phyloP scores from a whole-genome alignment of 2,329 filamentous ascomycete species.

The Colletotrichum neosansevieriae region DNA sequence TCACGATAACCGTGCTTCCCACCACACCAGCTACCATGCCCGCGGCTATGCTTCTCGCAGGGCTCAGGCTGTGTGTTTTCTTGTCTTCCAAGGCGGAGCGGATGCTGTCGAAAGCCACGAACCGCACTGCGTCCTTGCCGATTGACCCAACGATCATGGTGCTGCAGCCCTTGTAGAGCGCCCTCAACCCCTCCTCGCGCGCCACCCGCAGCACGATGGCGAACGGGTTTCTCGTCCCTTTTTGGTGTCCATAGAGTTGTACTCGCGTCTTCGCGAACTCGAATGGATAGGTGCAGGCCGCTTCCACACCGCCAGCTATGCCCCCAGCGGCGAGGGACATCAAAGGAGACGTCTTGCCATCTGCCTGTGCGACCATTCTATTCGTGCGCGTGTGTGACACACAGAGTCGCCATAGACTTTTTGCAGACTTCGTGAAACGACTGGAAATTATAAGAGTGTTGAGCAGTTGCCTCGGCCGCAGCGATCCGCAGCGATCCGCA shows the following conservation, averaged over 20 bases:
- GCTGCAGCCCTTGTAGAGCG: constrained; percentile 33
- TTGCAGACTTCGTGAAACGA: too few species aligned
- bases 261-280: constrained; percentile 33
- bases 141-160: constrained; percentile 31
- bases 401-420: too few species aligned
- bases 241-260: constrained; percentile 29
- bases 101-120: constrained; percentile 33
- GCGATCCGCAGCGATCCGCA: too few species aligned
- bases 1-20: constrained; percentile 29
- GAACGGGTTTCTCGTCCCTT: constrained; percentile 23
- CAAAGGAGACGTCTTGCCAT: constrained; percentile 26
- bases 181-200: constrained; percentile 12
- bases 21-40: constrained; percentile 24
- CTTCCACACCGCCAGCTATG: constrained; percentile 30
- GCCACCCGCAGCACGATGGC: constrained; percentile 28
- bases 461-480: too few species aligned
- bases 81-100: constrained; percentile 15
- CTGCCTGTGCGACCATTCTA: constrained; percentile 16
- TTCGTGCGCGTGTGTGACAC: too few species aligned
- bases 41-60: constrained; percentile 20
- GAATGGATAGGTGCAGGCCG: constrained; percentile 30
- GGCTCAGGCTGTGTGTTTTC: constrained; percentile 12
- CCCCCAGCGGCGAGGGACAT: constrained; percentile 23
- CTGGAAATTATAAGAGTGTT: too few species aligned
- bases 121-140: constrained; percentile 32